Evolutionary conservation across 2,329 filamentous ascomycete genomes (phyloP).

Genomic region (Ophiostoma novo-ulmi): DNA sequence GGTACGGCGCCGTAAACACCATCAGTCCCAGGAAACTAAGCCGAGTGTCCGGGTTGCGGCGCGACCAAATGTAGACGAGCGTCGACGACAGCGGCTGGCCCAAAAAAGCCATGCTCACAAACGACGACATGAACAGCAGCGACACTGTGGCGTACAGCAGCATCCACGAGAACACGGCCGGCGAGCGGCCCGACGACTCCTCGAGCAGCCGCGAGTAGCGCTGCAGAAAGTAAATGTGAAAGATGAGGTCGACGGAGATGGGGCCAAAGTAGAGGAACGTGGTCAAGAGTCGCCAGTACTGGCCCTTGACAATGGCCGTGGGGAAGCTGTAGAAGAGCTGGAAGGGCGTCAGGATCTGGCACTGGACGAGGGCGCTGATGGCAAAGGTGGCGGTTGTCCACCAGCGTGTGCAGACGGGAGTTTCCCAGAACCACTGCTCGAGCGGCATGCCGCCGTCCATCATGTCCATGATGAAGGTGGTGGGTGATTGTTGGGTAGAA

Average conservation of each 20-base stretch:
- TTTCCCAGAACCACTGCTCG: slow-evolving; percentile 96
- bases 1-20: slow-evolving; percentile 87
- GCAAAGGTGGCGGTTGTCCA: slow-evolving; percentile 92
- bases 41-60: slow-evolving; percentile 85
- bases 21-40: slow-evolving; percentile 84
- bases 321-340: slow-evolving; percentile 96
- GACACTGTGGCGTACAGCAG: slow-evolving; percentile 77
- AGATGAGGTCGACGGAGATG: slow-evolving; percentile 86
- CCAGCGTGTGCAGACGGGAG: slow-evolving; percentile 91
- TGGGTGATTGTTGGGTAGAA: not conserved
- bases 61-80: slow-evolving; percentile 95
- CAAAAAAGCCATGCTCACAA: slow-evolving; percentile 88
- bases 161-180: slow-evolving; percentile 93
- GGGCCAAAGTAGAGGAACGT: slow-evolving; percentile 98
- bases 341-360: slow-evolving; percentile 84
- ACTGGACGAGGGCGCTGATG: slow-evolving; percentile 86
- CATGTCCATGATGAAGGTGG: slow-evolving; percentile 47
- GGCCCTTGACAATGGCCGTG: slow-evolving; percentile 83
- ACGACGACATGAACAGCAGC: slow-evolving; percentile 74
- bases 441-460: slow-evolving; percentile 63
- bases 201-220: slow-evolving; percentile 93
- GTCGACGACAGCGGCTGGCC: slow-evolving; percentile 91
- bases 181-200: slow-evolving; percentile 84
- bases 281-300: slow-evolving; percentile 96
- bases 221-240: slow-evolving; percentile 97